These are phyloP conservation scores for Ophiostoma ulmi DNA, from an alignment of 2,329 filamentous ascomycete species.

Conservation along the genomic window DNA sequence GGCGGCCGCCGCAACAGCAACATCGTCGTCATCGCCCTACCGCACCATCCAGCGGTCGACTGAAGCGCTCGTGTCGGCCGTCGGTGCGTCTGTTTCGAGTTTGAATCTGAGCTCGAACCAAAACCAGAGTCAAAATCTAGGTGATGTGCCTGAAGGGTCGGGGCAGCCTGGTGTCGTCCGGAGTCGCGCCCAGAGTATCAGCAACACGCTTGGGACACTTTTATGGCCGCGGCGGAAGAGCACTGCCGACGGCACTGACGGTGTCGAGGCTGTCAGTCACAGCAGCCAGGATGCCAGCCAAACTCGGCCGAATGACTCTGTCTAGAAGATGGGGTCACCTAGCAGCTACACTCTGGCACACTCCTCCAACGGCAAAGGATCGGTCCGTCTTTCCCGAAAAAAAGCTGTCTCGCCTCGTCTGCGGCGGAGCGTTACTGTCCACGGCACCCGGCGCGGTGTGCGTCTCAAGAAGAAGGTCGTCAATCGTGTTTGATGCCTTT, in stretches of 20 bases:
- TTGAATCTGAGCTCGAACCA: not conserved
- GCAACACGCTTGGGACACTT: conserved; percentile 37
- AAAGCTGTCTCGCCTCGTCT: not conserved
- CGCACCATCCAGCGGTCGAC: not conserved
- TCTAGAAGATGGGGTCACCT: not conserved
- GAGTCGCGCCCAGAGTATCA: conserved; percentile 38
- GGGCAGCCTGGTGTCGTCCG: conserved; percentile 24
- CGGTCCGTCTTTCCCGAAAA: not conserved
- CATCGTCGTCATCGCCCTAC: not conserved
- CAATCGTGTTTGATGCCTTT: not conserved
- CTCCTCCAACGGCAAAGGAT: not conserved
- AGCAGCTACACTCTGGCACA: not conserved
- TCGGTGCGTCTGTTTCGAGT: not conserved
- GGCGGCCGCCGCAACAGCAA: too few relatives aligned
- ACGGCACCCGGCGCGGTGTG: not conserved
- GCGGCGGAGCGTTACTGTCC: not conserved
- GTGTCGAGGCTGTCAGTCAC: not conserved
- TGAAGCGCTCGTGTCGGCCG: conserved; percentile 5
- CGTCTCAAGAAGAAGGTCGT: conserved; percentile 9
- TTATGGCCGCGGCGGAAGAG: conserved; percentile 29
- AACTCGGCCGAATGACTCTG: not conserved
- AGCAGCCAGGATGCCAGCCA: not conserved
- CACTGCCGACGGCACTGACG: not conserved
- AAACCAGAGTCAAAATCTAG: not conserved
- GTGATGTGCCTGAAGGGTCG: conserved; percentile 3